Evolutionary conservation across 2,329 filamentous ascomycete genomes (phyloP), one percentile per base, ranked within the genome.

Genomic region (Calycina herbarum): DNA sequence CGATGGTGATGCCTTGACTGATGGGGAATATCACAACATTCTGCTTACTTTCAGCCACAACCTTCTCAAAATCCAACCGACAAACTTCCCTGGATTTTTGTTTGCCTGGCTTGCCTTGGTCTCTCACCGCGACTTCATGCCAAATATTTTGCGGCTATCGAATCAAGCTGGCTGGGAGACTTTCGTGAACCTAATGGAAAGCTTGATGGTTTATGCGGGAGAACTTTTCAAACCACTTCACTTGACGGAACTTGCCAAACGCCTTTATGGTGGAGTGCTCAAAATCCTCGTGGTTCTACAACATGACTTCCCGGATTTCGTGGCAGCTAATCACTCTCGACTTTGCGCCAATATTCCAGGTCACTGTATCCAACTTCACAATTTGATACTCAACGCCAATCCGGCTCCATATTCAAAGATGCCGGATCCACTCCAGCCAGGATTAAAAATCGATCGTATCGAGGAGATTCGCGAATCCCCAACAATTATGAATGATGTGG

Each of bases 241-340:
- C 65, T 84, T 93, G 17, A 83, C 88, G 3, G 82, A 86, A 40
- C 84, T 91, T 61, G 87, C 89, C 40, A 94, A 92, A 76, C 92
- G 94, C 63, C 86, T 96, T 67, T 97, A 97, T 77, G 89, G 92
- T 67, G 93, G 90, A 8, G 87, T 91, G 1, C 81, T 96, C 59
- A 93, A 96, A 74, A 86, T 97, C 66, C 80, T 98, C 63, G 81
- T 96, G 40, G 85, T 96, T 62, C 81, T 99, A 62, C 92, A 97
- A 71, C 95, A 98, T 75, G 95, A 99, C 77, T 98, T 93, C 78
- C 91, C 94, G 0, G 93, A 97, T 64, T 99, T 97, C 77, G 80
- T 99, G 54, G 90, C 92, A 5, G 92, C 94, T 72, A 93, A 96
- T 76, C 92, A 96, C 75, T 87, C 92, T 71, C 86, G 88, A 71